Conservation (phyloP, 2,329 filamentous ascomycete species). For the Fusarium sp. region DNA sequence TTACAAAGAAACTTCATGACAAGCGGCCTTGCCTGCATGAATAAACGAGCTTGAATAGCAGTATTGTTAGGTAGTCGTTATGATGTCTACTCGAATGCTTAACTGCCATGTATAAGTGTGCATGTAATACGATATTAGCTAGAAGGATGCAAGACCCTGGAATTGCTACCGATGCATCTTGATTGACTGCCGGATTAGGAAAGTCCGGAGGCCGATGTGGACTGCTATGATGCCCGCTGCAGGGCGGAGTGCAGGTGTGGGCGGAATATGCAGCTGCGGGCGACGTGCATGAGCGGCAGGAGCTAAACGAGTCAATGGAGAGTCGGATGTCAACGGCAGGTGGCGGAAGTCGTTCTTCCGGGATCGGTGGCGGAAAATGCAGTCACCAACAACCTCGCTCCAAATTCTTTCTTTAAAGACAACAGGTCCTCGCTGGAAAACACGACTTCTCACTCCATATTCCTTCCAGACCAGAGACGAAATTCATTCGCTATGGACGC, state of each 20-base stretch:
- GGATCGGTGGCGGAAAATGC: slow-evolving; percentile 47
- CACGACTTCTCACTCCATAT: neutral
- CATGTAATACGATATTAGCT: slow-evolving; percentile 10
- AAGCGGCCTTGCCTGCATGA: slow-evolving; percentile 4
- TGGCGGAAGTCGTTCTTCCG: slow-evolving; percentile 50
- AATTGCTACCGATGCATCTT: slow-evolving; percentile 12
- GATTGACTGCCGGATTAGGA: slow-evolving; percentile 46
- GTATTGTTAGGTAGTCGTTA: too few species aligned
- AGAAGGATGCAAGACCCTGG: slow-evolving; percentile 25
- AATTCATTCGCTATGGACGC: slow-evolving; percentile 62
- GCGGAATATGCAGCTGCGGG: slow-evolving; percentile 37
- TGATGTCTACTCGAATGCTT: neutral
- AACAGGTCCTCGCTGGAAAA: slow-evolving; percentile 16
- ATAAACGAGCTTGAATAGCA: neutral
- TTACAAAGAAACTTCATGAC: slow-evolving; percentile 12
- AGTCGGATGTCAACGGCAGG: slow-evolving; percentile 25
- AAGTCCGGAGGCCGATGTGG: slow-evolving; percentile 46
- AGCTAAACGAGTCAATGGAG: slow-evolving; percentile 32
- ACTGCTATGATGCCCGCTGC: slow-evolving; percentile 34
- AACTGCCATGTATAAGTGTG: neutral
- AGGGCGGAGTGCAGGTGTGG: slow-evolving; percentile 42
- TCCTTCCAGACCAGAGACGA: slow-evolving; percentile 18
- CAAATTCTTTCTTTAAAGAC: slow-evolving; percentile 33
- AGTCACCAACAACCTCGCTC: slow-evolving; percentile 24
- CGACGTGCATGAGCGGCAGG: slow-evolving; percentile 40